Evolutionary conservation across 1,139 yeast species (phyloP), one percentile per base, ranked within the genome.

Genomic region (Debaryomyces psychrophilus): DNA sequence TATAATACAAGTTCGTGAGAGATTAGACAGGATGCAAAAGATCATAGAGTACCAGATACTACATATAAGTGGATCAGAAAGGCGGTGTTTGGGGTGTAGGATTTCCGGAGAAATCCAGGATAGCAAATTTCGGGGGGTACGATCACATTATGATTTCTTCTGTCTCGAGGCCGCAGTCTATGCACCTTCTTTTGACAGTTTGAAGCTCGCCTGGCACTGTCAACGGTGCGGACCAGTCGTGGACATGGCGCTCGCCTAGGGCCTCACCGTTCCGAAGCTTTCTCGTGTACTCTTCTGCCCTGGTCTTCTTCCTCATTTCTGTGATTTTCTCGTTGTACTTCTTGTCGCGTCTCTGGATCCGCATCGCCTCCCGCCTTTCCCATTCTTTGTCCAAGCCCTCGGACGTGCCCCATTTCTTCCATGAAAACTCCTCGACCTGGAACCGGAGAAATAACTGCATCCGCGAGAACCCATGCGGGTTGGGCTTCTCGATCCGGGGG

Each of bases 371-470:
- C 33, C 99, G 70, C 44, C 87, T 68, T 55, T 89, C 89, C 88
- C 96, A 95, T 64, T 95, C 99, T n/a, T 79, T 77, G 63, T 95
- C 99, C 34, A 95, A 68, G 0, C 87, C 90, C 43, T 90, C 96
- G 4, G 87, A 79, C 0, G 95, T 86, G 2, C 95, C 96, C 99
- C 99, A 95, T 67, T 93, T 93, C 61, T 87, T 85, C 71, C 85
- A 88, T 0, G 99, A 96, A 68, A 79, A 88, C 57, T 85, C 90
- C 63, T 95, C 99, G 12, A 93, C 92, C 59, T 95, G 98, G 57
- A 83, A 87, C 48, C 99, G 72, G 41, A 93, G 67, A 64, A 85
- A 95, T 45, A 95, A 72, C 75, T 90, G 96, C 99, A 95, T 95
- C 59, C 95, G 78, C 44, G 92, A 87, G 66, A 83, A 95, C 39